Base-by-base conservation (phyloP, 2,329 filamentous ascomycete genomes). In the Aspergillus thermomutatus region DNA sequence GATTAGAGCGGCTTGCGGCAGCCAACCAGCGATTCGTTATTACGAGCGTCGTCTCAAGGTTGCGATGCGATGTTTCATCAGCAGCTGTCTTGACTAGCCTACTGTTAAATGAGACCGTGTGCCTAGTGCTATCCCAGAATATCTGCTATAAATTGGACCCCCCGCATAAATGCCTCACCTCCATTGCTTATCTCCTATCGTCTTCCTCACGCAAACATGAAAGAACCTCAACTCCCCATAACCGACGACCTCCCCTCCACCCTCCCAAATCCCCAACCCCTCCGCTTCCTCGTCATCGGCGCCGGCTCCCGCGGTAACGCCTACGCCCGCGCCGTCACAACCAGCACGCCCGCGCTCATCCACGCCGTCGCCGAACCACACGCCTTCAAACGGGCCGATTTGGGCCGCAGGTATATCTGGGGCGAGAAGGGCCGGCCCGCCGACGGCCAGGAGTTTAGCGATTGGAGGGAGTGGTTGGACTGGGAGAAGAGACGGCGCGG, bases 331-430 rank as follows among this genome's bases (percentile, higher is more conserved):
- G 87, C 87, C 52, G 86, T 91, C 8, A 73, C 77, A n/a, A 78
- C 80, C 17, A 84, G 84, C 19, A 87, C 84, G 58, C 83, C 86
- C 61, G 90, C 88, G 5, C 70, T 87, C 31, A 84, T 97, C 58
- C 84, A 83, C 23, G 90, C 90, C 26, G 85, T 99, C 17, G 91
- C 89, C 23, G 94, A 97, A 65, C 91, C 92, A 0, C 80, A 91
- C 63, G 72, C 81, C 14, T 94, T 87, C 75, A 95, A 96, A 75
- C 85, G 93, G 4, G 77, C 81, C 45, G 80, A 82, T 0, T 86
- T 97, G 51, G 90, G 89, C 11, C 76, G 78, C 14, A 84, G 79
- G 57, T 91, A 89, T 72, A 89, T 97, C 66, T 93, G 90, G 90
- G 82, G 83, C 3, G 66, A 74, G 1, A 65, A 66, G 0, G 68